A percentile compares a stretch with the other conserved stretches of the same genome.
Evolutionary conservation across 345 rosid species (phyloP).

Genomic region (Pelargonium nanum): DNA sequence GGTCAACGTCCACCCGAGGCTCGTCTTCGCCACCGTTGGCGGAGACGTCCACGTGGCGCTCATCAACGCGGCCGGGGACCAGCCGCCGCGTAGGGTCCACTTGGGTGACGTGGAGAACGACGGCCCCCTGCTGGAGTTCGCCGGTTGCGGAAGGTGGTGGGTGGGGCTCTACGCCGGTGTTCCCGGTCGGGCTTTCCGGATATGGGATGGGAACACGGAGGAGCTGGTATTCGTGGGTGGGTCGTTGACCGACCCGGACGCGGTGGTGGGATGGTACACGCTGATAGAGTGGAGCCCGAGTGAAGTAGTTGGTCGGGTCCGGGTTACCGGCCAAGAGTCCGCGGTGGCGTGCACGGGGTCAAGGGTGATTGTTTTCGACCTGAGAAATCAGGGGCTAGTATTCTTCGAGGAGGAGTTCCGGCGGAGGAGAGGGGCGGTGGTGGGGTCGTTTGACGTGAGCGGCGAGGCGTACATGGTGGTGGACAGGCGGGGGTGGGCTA

Average conservation of each 20-base stretch:
- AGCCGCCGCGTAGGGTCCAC: constrained; percentile 41
- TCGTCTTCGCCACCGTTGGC: constrained; percentile 60
- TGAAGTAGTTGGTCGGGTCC: constrained; percentile 46
- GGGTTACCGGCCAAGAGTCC: constrained; percentile 37
- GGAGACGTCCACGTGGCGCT: constrained; percentile 72
- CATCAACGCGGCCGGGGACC: constrained; percentile 17
- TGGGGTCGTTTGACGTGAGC: constrained; percentile 38
- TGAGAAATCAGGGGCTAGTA: constrained; percentile 42
- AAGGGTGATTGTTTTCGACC: constrained; percentile 34
- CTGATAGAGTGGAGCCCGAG: constrained; percentile 43
- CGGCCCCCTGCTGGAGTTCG: constrained; percentile 72
- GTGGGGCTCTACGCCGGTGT: constrained; percentile 86
- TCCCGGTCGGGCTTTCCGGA: constrained; percentile 58
- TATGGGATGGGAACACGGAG: constrained; percentile 58
- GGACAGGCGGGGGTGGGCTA: constrained; percentile 44
- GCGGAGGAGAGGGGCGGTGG: constrained; percentile 28
- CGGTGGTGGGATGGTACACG: constrained; percentile 71
- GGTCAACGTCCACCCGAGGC: constrained; percentile 14
- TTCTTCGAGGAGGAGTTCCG: constrained; percentile 24
- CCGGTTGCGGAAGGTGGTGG: constrained; percentile 74
- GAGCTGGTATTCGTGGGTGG: constrained; percentile 44
- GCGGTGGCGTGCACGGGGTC: constrained; percentile 71
- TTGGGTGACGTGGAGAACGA: constrained; percentile 47
- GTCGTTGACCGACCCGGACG: constrained; percentile 51
- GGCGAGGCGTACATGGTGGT: constrained; percentile 39